Percentiles rank a stretch among this genome's conserved stretches.
phyloP scores from a whole-genome alignment of 1,139 yeast genomes.

The Yamadazyma taylorii region DNA sequence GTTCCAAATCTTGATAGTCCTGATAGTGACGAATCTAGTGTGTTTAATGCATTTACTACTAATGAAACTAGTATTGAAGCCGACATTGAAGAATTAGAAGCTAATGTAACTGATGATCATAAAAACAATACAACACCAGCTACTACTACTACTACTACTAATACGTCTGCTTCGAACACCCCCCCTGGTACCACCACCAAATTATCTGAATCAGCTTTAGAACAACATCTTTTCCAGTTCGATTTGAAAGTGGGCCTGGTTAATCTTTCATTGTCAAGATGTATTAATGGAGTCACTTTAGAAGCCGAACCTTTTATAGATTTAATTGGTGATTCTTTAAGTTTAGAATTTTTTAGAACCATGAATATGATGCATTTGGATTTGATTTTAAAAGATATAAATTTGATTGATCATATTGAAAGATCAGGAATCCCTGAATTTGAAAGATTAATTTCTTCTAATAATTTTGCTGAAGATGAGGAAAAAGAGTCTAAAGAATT shows the following conservation, averaged over 20 bases:
- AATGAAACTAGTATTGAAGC: constrained; percentile 11
- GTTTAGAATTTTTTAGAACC: constrained; percentile 60
- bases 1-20: constrained; percentile 57
- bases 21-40: constrained; percentile 32
- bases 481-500: constrained; percentile 42
- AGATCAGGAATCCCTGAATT: constrained; percentile 62
- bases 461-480: constrained; percentile 39
- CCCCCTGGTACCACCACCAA: constrained; percentile 1
- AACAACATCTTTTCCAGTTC: constrained; percentile 69
- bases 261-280: constrained; percentile 63
- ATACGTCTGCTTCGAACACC: constrained; percentile 3
- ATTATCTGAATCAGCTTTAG: constrained; percentile 20
- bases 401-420: constrained; percentile 75
- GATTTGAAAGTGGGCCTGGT: constrained; percentile 66
- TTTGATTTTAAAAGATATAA: constrained; percentile 61
- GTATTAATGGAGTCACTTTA: constrained; percentile 60
- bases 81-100: constrained; percentile 21
- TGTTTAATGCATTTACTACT: constrained; percentile 37
- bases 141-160: background rate
- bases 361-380: constrained; percentile 65
- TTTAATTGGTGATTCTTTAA: constrained; percentile 65
- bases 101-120: too few relatives aligned
- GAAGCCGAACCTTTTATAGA: constrained; percentile 71
- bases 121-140: too few relatives aligned
- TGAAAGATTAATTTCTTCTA: constrained; percentile 70